These are phyloP conservation scores for Geosiphon pyriformis DNA, from an alignment of 192 early-diverging fungal species.

Conservation along the genomic window DNA sequence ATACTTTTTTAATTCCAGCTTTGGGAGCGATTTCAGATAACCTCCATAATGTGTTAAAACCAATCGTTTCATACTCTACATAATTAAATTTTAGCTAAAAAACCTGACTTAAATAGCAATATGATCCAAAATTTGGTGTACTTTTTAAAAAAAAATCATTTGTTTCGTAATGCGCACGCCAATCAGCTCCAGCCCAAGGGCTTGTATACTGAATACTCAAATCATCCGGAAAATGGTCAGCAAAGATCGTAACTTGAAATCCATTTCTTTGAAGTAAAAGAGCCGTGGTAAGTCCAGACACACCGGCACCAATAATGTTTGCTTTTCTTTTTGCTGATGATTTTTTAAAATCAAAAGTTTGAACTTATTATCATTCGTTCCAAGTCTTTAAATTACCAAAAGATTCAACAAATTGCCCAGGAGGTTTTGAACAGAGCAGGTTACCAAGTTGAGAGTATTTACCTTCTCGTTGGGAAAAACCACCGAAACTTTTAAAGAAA, in stretches of 20 bases:
- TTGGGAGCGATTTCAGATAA: neutral
- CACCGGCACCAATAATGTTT: conserved; percentile 71
- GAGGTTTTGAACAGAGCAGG: too few relatives aligned
- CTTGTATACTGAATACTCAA: conserved; percentile 44
- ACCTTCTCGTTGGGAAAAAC: too few relatives aligned
- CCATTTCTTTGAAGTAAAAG: conserved; percentile 54
- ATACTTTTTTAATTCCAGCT: neutral
- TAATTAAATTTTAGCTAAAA: neutral
- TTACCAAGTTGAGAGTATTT: too few relatives aligned
- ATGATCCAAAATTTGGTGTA: conserved; percentile 21
- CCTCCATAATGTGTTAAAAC: neutral
- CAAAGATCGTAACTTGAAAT: conserved; percentile 58
- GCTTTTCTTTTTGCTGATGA: neutral
- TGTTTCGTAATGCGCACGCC: conserved; percentile 34
- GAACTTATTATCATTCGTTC: too few relatives aligned
- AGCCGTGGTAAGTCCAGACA: conserved; percentile 67
- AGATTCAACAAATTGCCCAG: too few relatives aligned
- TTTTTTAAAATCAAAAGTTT: too few relatives aligned
- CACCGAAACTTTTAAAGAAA: too few relatives aligned
- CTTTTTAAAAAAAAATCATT: conserved; percentile 34
- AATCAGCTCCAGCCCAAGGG: conserved; percentile 47
- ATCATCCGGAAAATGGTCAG: conserved; percentile 47
- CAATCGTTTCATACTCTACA: neutral
- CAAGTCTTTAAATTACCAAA: too few relatives aligned
- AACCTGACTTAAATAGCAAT: too few relatives aligned